Conservation (phyloP, 192 early-diverging fungal species). For the Dissophora globulifera region DNA sequence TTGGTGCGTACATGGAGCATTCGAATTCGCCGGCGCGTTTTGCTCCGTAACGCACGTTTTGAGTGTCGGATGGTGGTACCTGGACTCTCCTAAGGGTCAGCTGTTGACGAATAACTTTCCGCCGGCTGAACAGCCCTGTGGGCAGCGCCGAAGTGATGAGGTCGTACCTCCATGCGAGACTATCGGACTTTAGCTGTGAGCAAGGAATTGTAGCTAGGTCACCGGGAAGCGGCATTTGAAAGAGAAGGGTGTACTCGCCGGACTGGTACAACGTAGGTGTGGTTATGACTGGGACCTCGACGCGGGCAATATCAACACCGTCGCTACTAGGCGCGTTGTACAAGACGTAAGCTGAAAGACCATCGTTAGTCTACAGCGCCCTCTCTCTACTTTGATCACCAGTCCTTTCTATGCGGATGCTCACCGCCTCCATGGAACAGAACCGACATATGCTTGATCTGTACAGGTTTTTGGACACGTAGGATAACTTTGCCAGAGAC, state of each 20-base stretch:
- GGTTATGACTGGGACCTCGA: slow-evolving; percentile 11
- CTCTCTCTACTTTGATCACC: neutral
- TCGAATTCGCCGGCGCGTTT: slow-evolving; percentile 19
- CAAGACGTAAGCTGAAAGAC: no score
- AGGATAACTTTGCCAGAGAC: slow-evolving; percentile 25
- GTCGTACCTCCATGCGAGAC: slow-evolving; percentile 14
- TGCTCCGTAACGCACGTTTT: slow-evolving; percentile 10
- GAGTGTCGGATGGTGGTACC: slow-evolving; percentile 19
- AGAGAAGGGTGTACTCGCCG: slow-evolving; percentile 9
- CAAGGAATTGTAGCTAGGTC: slow-evolving; percentile 11
- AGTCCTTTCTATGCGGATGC: no score
- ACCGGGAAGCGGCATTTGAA: slow-evolving; percentile 21
- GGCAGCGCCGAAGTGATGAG: slow-evolving; percentile 8
- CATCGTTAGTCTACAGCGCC: neutral
- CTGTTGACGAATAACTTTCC: slow-evolving; percentile 5
- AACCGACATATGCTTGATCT: slow-evolving; percentile 36
- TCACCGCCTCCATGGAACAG: slow-evolving; percentile 32
- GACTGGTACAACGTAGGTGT: slow-evolving; percentile 16
- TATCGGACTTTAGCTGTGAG: neutral
- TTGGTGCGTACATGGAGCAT: slow-evolving; percentile 33
- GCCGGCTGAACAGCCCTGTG: slow-evolving; percentile 11
- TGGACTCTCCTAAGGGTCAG: slow-evolving; percentile 16
- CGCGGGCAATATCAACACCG: neutral
- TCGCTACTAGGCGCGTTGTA: no score
- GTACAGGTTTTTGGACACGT: slow-evolving; percentile 23